These are phyloP conservation scores for Apiospora kogelbergensis DNA, from an alignment of 2,329 filamentous ascomycete species.

Conservation along the genomic window DNA sequence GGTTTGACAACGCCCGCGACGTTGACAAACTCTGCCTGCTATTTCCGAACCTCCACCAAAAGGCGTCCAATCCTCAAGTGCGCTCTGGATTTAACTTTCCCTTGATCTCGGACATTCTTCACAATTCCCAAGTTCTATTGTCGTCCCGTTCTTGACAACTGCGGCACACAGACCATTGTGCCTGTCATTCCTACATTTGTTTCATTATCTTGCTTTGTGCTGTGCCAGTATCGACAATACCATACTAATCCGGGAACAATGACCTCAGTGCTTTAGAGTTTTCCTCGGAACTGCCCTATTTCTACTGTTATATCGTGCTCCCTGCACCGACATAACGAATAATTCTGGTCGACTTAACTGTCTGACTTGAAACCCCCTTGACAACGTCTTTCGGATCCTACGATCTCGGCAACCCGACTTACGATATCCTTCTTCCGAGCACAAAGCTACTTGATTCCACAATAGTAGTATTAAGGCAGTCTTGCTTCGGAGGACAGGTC, in stretches of 20 bases:
- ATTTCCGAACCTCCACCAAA: neutral
- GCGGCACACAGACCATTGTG: neutral
- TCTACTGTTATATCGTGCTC: conserved; percentile 10
- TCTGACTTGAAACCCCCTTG: conserved; percentile 8
- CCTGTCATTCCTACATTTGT: conserved; percentile 5
- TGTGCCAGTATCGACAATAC: conserved; percentile 4
- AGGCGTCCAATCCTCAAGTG: neutral
- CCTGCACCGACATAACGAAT: conserved; percentile 3
- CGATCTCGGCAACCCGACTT: neutral
- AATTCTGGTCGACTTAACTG: conserved; percentile 11
- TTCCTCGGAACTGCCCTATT: conserved; percentile 11
- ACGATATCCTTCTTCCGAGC: neutral
- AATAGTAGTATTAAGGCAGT: neutral
- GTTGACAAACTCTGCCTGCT: neutral
- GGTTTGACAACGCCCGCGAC: conserved; percentile 5
- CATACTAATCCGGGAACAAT: conserved; percentile 13
- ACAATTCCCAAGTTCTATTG: neutral
- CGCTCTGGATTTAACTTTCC: neutral
- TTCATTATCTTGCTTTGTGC: neutral
- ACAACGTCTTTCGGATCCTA: neutral
- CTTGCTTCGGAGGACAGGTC: neutral
- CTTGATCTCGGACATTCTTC: neutral
- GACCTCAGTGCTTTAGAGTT: conserved; percentile 15
- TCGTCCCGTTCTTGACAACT: neutral
- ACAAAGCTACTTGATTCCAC: neutral